Evolutionary conservation across 2,329 filamentous ascomycete genomes (phyloP).

Genomic region (Meredithiella fracta): DNA sequence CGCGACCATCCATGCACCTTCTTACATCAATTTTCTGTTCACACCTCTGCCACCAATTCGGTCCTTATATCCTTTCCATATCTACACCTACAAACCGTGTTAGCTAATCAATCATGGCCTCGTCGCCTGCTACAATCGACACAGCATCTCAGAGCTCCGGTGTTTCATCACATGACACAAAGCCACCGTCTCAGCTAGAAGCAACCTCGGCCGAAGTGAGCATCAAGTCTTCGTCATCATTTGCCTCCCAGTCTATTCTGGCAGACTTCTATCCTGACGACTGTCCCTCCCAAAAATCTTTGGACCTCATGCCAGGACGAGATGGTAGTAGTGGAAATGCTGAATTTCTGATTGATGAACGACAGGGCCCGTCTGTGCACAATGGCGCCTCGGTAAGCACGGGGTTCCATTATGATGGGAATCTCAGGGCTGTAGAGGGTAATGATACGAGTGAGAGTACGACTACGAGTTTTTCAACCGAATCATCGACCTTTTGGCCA

Average conservation of each 20-base stretch:
- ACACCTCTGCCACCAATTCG: no score
- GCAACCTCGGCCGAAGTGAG: not conserved
- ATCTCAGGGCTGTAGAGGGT: not conserved
- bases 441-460: not conserved
- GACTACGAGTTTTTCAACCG: not conserved
- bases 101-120: not conserved
- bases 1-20: no score
- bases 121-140: not conserved
- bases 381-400: slow-evolving; percentile 2
- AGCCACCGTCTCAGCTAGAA: not conserved
- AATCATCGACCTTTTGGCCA: not conserved
- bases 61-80: no score
- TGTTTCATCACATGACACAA: not conserved
- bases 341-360: not conserved
- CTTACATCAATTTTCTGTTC: no score
- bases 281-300: not conserved
- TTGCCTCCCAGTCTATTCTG: not conserved
- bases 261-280: not conserved
- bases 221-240: not conserved
- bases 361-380: slow-evolving; percentile 4
- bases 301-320: no score
- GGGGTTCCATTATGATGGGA: not conserved
- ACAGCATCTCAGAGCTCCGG: not conserved
- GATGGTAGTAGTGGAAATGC: not conserved
- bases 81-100: not conserved